Evolutionary conservation across 495 filamentous ascomycete species (phyloP).

Genomic region (Talaromyces proteolyticus): DNA sequence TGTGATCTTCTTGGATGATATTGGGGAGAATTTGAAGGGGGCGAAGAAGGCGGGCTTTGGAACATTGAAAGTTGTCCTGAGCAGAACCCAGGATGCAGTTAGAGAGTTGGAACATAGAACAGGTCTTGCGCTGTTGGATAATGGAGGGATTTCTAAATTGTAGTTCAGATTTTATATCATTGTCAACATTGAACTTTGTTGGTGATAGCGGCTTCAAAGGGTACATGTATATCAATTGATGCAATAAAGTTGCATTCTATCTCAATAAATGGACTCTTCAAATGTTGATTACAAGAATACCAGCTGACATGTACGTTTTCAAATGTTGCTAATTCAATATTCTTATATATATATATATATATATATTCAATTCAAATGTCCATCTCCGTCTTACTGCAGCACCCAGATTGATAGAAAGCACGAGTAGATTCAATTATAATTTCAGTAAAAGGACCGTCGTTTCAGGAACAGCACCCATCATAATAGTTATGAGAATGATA

Average conservation of each 20-base stretch:
- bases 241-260: no score
- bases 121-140: slow-evolving; percentile 49
- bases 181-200: background rate
- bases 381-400: no score
- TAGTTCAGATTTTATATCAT: slow-evolving; percentile 11
- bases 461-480: no score
- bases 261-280: no score
- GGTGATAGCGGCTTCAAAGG: background rate
- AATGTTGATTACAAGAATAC: no score
- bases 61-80: slow-evolving; percentile 79
- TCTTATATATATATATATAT: background rate
- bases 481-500: no score
- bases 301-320: no score
- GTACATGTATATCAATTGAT: background rate
- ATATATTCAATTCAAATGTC: background rate
- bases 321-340: no score
- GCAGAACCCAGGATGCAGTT: slow-evolving; percentile 71
- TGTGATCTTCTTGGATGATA: slow-evolving; percentile 90
- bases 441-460: no score
- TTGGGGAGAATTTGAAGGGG: slow-evolving; percentile 85
- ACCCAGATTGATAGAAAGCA: no score
- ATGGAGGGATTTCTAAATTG: slow-evolving; percentile 29
- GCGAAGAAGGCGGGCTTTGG: slow-evolving; percentile 69
- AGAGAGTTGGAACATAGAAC: slow-evolving; percentile 57
- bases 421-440: no score